Evolutionary conservation across 805 yeast genomes (phyloP).

Genomic region (Tetrapisispora nanseiensis): DNA sequence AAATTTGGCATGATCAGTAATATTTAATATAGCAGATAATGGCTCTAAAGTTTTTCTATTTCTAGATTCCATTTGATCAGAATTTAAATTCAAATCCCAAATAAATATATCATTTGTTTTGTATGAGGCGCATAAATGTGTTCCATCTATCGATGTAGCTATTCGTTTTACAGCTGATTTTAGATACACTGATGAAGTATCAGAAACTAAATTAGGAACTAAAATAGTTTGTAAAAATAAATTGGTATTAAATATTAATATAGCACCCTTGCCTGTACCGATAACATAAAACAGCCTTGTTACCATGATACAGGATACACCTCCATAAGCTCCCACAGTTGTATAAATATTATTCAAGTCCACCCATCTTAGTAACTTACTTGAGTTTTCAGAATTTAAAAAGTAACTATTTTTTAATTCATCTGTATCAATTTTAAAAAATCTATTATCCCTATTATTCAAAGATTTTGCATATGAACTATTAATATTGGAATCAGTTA

Average conservation of each 20-base stretch:
- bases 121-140: constrained; percentile 60
- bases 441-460: not conserved
- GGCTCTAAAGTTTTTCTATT: constrained; percentile 4
- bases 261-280: constrained; percentile 61
- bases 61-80: not conserved
- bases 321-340: constrained; percentile 36
- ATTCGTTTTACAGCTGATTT: constrained; percentile 46
- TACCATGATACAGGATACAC: constrained; percentile 37
- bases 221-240: constrained; percentile 44
- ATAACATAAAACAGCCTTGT: constrained; percentile 41
- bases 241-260: constrained; percentile 58
- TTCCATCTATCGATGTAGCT: constrained; percentile 57
- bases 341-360: constrained; percentile 19
- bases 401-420: constrained; percentile 1
- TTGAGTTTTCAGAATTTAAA: not conserved
- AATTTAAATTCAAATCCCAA: constrained; percentile 46
- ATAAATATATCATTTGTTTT: constrained; percentile 51
- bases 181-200: constrained; percentile 4
- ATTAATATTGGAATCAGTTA: not conserved
- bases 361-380: constrained; percentile 10
- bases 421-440: not conserved
- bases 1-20: constrained; percentile 27
- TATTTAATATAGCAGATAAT: constrained; percentile 21
- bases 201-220: constrained; percentile 10
- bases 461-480: too few relatives aligned